Evolutionary conservation across 202 grass and related monocot genomes (phyloP), one percentile per base, ranked within the genome.

Genomic region (Setaria viridis): DNA sequence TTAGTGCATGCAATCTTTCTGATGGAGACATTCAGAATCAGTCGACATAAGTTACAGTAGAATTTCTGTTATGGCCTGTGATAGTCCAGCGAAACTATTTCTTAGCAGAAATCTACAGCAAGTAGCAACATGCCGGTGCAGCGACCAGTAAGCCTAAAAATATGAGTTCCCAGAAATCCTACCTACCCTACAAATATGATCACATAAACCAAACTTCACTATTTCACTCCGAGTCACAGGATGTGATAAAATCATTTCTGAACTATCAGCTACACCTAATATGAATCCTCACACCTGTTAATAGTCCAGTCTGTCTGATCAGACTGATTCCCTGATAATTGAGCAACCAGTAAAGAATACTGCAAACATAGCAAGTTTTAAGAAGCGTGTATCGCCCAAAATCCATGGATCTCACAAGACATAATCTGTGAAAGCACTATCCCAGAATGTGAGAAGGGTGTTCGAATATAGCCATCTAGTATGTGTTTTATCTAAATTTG

Each of bases 401-500:
- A 54, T 29, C 80, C 12, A 49, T 17, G 39, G 21, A 85, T 66
- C 29, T 56, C 72, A 82, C 33, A 72, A 32, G 35, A 47, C 37
- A 69, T 58, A 78, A 85, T 7, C 5, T 47, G 39, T 67, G 57
- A 33, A 35, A 72, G 39, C 4, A 67, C 74, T 13, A 87, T 35
- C 32, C 37, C 72, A 41, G 13, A 65, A 77, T 63, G 72, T 49
- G 67, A 49, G 16, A 68, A 78, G 47, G 68, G 56, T 49, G 64
- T 49, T 77, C 55, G 85, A 11, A 84, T 70, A 81, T 84, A 80
- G 62, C 54, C 64, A 91, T 65, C 81, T 72, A 81, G 7, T 35
- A 85, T 72, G 82, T 62, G 77, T 59, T 82, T 72, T 59, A 78
- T 82, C 77, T 88, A 85, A 80, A 85, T 56, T 81, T 72, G 13